Evolutionary conservation across 2,329 filamentous ascomycete genomes (phyloP).

Genomic region (Ophiostoma triangulosporum): DNA sequence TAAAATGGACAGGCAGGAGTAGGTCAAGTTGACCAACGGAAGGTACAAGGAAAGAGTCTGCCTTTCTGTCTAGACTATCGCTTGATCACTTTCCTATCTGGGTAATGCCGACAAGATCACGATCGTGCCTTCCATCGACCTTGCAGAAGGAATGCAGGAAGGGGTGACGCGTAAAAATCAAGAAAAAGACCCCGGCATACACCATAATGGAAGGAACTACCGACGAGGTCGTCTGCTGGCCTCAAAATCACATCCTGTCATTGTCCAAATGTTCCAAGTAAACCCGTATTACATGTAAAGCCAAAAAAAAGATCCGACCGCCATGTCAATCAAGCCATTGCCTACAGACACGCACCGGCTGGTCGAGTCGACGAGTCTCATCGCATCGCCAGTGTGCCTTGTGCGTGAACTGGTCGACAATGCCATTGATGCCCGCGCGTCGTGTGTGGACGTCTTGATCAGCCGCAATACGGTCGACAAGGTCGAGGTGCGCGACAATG

Average conservation of each 20-base stretch:
- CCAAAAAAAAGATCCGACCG: too few species aligned
- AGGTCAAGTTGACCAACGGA: too few species aligned
- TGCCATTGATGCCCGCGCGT: slow-evolving; percentile 57
- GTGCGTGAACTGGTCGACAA: slow-evolving; percentile 73
- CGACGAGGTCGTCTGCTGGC: neutral
- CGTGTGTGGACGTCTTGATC: slow-evolving; percentile 49
- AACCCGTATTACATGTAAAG: too few species aligned
- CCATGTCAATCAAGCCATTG: slow-evolving; percentile 40
- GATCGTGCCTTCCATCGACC: neutral
- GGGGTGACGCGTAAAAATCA: neutral
- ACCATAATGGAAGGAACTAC: neutral
- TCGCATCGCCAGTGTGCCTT: slow-evolving; percentile 45
- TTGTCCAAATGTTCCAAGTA: too few species aligned
- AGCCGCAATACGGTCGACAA: slow-evolving; percentile 53
- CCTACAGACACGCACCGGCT: slow-evolving; percentile 36
- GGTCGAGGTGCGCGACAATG: slow-evolving; percentile 61
- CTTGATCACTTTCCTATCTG: neutral
- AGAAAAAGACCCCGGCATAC: neutral
- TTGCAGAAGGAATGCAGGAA: too few species aligned
- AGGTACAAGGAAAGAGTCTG: too few species aligned
- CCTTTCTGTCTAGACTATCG: neutral
- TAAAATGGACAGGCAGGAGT: too few species aligned
- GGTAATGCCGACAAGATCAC: neutral
- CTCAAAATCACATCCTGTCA: too few species aligned
- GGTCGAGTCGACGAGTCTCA: slow-evolving; percentile 46